Conservation (phyloP, 306 rosid genomes). For the Spatholobus suberectus region DNA sequence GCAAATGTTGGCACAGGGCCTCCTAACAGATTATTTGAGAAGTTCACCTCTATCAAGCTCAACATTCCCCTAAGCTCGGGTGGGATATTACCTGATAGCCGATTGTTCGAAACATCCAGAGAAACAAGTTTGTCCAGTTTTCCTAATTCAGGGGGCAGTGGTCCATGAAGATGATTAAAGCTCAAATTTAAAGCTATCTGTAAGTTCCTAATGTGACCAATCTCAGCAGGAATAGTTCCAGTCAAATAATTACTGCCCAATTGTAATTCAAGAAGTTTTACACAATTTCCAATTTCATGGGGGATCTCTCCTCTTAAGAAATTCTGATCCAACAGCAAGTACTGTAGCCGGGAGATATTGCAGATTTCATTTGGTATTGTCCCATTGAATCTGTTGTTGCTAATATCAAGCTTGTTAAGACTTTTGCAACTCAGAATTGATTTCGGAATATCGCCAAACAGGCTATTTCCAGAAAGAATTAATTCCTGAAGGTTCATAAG, state of each 20-base stretch:
- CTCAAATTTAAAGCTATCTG: constrained; percentile 96
- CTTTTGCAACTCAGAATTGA: constrained; percentile 78
- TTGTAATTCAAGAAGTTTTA: constrained; percentile 82
- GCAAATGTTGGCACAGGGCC: constrained; percentile 84
- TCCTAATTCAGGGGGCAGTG: constrained; percentile 82
- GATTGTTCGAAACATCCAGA: constrained; percentile 87
- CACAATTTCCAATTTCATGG: constrained; percentile 85
- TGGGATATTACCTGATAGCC: constrained; percentile 81
- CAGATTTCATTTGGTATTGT: constrained; percentile 87
- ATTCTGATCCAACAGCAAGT: constrained; percentile 88
- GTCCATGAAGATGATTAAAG: constrained; percentile 87
- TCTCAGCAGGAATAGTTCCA: constrained; percentile 65
- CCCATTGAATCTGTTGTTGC: constrained; percentile 92
- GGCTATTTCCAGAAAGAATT: constrained; percentile 81
- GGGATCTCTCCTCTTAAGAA: constrained; percentile 93
- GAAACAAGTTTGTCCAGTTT: constrained; percentile 97
- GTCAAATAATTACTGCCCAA: constrained; percentile 88
- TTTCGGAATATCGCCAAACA: constrained; percentile 83
- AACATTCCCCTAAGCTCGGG: constrained; percentile 87
- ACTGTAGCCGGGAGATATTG: constrained; percentile 83
- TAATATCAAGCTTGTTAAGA: constrained; percentile 95
- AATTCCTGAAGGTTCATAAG: constrained; percentile 93
- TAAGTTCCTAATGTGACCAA: constrained; percentile 92
- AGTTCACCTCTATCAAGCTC: constrained; percentile 98
- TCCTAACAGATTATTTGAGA: constrained; percentile 81